Percentiles rank a stretch among this genome's conserved stretches.
Conservation (phyloP, 2,329 filamentous ascomycete genomes). For the Coleophoma eucalyptorum region DNA sequence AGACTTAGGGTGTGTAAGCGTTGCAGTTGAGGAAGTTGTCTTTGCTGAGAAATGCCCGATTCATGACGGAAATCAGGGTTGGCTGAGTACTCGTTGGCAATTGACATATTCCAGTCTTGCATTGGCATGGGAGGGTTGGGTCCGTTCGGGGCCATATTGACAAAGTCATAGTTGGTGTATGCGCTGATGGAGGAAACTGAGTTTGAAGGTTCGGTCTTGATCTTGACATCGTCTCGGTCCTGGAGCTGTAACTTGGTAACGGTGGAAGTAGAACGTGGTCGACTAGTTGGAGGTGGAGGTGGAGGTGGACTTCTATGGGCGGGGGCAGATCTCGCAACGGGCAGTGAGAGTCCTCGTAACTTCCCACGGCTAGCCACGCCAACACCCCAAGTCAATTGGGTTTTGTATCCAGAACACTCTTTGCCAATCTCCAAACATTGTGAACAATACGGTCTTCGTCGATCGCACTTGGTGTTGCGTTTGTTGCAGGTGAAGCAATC, state of each 20-base stretch:
- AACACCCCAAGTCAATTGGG: constrained; percentile 92
- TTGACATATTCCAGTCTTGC: constrained; percentile 26
- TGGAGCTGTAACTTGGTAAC: constrained; percentile 12
- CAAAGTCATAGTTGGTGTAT: constrained; percentile 33
- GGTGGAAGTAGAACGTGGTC: constrained; percentile 21
- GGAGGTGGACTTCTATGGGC: constrained; percentile 29
- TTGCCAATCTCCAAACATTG: constrained; percentile 89
- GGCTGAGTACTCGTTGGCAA: constrained; percentile 20
- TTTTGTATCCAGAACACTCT: constrained; percentile 95
- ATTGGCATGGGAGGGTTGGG: constrained; percentile 20
- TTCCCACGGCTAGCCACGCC: constrained; percentile 95
- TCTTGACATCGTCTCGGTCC: constrained; percentile 22
- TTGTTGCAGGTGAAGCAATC: constrained; percentile 95
- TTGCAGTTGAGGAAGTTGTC: constrained; percentile 46
- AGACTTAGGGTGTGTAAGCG: constrained; percentile 42
- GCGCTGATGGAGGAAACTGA: constrained; percentile 16
- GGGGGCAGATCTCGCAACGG: constrained; percentile 56
- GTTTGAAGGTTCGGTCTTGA: constrained; percentile 23
- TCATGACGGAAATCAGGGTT: constrained; percentile 21
- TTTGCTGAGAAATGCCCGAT: constrained; percentile 16
- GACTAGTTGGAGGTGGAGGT: constrained; percentile 17
- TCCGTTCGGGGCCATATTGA: constrained; percentile 31
- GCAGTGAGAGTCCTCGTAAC: constrained; percentile 80
- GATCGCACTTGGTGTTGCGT: constrained; percentile 80
- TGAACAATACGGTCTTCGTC: constrained; percentile 88